These are phyloP conservation scores for Suillus subalutaceus DNA, from an alignment of 768 basidiomycete genomes.

Conservation along the genomic window DNA sequence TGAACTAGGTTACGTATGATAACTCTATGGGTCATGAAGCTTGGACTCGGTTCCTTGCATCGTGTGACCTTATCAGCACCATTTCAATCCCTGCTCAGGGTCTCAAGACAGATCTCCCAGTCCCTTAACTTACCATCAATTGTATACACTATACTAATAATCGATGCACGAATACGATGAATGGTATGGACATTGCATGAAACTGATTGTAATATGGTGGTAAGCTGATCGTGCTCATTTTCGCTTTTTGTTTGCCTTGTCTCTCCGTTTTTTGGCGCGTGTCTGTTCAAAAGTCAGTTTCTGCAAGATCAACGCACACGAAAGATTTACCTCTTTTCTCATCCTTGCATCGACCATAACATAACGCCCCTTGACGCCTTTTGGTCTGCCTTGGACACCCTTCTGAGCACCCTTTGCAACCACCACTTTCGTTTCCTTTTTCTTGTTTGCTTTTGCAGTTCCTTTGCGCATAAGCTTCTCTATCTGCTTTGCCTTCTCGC, in stretches of 20 bases:
- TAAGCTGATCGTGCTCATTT: conserved; percentile 29
- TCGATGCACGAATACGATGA: not conserved
- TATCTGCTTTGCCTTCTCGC: conserved; percentile 92
- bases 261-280: conserved; percentile 80
- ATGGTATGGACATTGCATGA: not conserved
- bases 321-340: conserved; percentile 76
- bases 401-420: conserved; percentile 91
- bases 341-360: conserved; percentile 93
- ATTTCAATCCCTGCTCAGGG: conserved; percentile 30
- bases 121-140: not conserved
- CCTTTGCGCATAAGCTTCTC: conserved; percentile 90
- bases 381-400: conserved; percentile 90
- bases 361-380: conserved; percentile 94
- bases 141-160: not conserved
- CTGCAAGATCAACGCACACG: not conserved
- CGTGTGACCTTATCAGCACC: conserved; percentile 48
- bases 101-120: not conserved
- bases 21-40: conserved; percentile 37
- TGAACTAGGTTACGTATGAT: conserved; percentile 48
- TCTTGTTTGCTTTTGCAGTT: conserved; percentile 62
- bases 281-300: conserved; percentile 47
- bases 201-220: not conserved
- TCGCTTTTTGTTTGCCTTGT: conserved; percentile 71
- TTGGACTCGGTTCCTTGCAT: conserved; percentile 50
- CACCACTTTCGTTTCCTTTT: conserved; percentile 81